A percentile compares a stretch with the other conserved stretches of the same genome.
These are phyloP conservation scores for Scedosporium minutisporum DNA, from an alignment of 2,329 filamentous ascomycete species.

Conservation along the genomic window DNA sequence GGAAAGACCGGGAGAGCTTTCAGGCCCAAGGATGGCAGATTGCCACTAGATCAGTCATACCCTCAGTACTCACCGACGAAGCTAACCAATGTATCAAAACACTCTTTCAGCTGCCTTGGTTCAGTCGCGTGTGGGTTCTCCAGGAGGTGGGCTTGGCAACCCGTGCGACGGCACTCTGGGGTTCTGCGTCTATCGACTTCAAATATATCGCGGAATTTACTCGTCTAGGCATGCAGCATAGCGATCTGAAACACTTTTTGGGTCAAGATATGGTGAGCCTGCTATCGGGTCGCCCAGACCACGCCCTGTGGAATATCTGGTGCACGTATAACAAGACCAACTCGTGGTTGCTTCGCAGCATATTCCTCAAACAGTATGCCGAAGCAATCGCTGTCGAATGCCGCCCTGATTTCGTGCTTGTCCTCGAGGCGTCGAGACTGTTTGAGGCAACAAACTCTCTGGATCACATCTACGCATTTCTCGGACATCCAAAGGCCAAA, in stretches of 20 bases:
- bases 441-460: background rate
- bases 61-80: background rate
- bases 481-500: background rate
- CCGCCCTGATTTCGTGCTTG: background rate
- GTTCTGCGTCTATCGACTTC: background rate
- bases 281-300: background rate
- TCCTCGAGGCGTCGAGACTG: background rate
- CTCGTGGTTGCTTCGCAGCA: background rate
- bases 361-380: background rate
- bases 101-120: conserved; percentile 12
- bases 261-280: background rate
- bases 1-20: background rate
- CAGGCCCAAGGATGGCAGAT: background rate
- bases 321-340: background rate
- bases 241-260: background rate
- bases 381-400: background rate
- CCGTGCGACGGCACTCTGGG: conserved; percentile 8
- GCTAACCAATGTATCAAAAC: conserved; percentile 2
- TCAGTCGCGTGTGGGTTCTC: conserved; percentile 14
- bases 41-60: conserved; percentile 4
- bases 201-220: background rate
- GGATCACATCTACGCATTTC: background rate
- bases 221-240: background rate
- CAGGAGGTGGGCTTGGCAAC: conserved; percentile 12
- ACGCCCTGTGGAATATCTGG: background rate